Evolutionary conservation across 345 rosid species (phyloP).

Genomic region (Arabidopsis arenosa): DNA sequence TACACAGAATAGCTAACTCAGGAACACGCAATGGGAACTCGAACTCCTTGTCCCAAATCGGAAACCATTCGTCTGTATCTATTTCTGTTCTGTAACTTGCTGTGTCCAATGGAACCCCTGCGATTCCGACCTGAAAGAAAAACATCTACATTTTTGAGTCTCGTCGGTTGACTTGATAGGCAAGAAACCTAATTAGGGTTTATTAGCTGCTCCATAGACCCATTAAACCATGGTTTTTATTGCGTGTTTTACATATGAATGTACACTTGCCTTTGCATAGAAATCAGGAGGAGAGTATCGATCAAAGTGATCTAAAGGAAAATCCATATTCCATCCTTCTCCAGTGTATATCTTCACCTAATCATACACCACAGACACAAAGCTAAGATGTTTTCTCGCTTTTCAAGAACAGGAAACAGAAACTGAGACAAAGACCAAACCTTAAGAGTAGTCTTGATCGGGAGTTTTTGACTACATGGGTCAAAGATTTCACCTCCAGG

Average conservation of each 20-base stretch:
- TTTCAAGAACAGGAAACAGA: conserved; percentile 7
- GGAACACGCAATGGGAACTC: conserved; percentile 76
- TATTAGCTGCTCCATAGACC: background rate
- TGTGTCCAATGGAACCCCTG: conserved; percentile 73
- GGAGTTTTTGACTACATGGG: conserved; percentile 50
- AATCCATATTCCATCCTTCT: conserved; percentile 87
- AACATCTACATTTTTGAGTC: background rate
- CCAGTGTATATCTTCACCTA: conserved; percentile 68
- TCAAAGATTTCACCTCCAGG: conserved; percentile 50
- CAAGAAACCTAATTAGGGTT: conserved; percentile 23
- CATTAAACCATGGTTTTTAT: background rate
- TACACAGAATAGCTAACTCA: conserved; percentile 70
- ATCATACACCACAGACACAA: background rate
- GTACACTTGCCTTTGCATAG: conserved; percentile 59
- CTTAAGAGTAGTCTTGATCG: conserved; percentile 58
- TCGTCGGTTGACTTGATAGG: background rate
- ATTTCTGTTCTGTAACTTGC: conserved; percentile 68
- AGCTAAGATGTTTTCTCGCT: conserved; percentile 23
- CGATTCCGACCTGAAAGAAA: conserved; percentile 57
- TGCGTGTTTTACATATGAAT: background rate
- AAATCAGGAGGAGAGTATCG: conserved; percentile 87
- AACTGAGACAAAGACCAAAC: conserved; percentile 41
- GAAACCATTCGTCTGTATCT: conserved; percentile 73
- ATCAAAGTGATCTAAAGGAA: conserved; percentile 69
- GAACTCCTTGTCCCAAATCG: conserved; percentile 84